Base-by-base conservation (phyloP, 768 basidiomycete species). In the Trametes cingulata region DNA sequence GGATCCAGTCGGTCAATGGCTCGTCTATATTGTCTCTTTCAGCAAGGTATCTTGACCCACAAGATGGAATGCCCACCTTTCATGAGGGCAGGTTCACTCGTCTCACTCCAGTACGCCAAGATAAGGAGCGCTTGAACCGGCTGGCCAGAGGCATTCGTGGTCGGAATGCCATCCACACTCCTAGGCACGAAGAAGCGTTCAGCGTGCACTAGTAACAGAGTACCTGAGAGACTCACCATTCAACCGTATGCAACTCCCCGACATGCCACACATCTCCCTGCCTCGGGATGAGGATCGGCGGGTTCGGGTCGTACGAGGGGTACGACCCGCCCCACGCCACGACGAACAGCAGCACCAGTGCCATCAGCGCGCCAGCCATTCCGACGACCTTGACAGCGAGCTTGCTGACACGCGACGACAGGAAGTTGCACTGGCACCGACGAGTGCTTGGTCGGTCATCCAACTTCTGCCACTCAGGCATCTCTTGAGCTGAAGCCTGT, bases 241-340 rank as follows among this genome's bases (percentile, higher is more conserved):
- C 56, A 20, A 58, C 61, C 14, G 56, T 63, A 37, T 55, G 61
- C 40, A 58, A 12, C 52, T 58, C 61, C 12, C 61, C 61, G n/a
- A 58, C 56, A 17, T 58, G 52, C 61, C 61, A 63, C 9, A 55
- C 53, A 13, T 63, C 61, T 6, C 56, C 61, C 41, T 53, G 48
- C n/a, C 48, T 53, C 22, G 61, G 61, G 12, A 41, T 48, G 36
- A 63, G 47, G 35, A 63, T 45, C 1, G 42, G 45, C 3, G 56
- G 39, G 14, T 43, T 53, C 12, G 52, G 61, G 39, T 58, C 41
- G 40, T 53, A 46, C 10, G 51, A 52, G 17, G 61, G 61, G 29
- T 49, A 63, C 37, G 48, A 40, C 17, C 56, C 52, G 24, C 61
- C 61, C 40, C 56, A 46, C 15, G 61, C 56, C 9, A 49, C 49